Conservation (phyloP, 2,329 filamentous ascomycete species). For the Scedosporium apiospermum region DNA sequence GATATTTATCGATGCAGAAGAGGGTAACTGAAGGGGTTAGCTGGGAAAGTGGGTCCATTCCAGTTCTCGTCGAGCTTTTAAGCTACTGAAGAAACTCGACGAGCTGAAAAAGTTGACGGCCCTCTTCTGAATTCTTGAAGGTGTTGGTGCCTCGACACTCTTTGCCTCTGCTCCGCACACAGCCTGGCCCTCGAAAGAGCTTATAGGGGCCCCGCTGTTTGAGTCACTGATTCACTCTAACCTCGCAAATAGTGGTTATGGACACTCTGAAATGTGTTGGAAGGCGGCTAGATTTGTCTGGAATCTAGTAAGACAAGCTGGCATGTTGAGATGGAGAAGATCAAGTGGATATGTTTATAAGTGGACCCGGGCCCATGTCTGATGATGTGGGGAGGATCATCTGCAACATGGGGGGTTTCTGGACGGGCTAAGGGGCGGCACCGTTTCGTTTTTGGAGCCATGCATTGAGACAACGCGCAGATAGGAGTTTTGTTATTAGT, state of each 20-base stretch:
- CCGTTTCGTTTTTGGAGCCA: background rate
- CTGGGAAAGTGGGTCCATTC: background rate
- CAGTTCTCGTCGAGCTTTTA: background rate
- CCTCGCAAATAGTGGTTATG: background rate
- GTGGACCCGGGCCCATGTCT: background rate
- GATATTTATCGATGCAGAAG: background rate
- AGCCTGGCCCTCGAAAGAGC: background rate
- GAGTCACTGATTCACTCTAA: background rate
- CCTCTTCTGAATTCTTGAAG: background rate
- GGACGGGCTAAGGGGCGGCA: background rate
- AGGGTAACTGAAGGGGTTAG: background rate
- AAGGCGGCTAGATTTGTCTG: background rate
- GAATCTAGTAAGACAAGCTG: background rate
- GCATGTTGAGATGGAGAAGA: background rate
- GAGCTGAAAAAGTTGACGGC: background rate
- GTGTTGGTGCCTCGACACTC: background rate
- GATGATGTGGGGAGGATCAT: background rate
- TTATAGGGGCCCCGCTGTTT: background rate
- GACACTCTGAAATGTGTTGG: background rate
- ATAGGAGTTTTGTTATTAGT: background rate
- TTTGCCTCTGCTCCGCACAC: background rate
- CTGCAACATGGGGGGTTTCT: background rate
- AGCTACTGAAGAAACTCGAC: background rate
- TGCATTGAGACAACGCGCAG: background rate
- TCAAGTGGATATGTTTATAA: background rate